phyloP scores from a whole-genome alignment of 768 basidiomycete genomes.

The Coprinopsis strossmayeri region DNA sequence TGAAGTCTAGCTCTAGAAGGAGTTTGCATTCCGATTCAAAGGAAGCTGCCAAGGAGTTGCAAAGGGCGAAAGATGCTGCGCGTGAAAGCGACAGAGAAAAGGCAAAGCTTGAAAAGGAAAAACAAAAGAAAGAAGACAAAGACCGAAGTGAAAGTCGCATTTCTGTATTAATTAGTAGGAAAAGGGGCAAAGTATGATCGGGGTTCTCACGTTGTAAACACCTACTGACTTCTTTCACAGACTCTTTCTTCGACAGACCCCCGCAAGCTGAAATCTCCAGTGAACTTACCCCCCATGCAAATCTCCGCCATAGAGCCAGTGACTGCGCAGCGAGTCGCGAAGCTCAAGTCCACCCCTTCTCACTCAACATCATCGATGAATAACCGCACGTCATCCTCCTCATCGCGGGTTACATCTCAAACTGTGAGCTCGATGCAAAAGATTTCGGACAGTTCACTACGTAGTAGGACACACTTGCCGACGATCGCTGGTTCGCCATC shows the following conservation, averaged over 20 bases:
- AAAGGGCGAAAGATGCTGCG: conserved; percentile 31
- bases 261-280: conserved; percentile 62
- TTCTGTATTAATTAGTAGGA: conserved; percentile 81
- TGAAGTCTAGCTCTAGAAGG: conserved; percentile 81
- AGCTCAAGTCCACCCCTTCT: conserved; percentile 51
- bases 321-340: conserved; percentile 82
- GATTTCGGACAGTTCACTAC: conserved; percentile 76
- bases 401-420: conserved; percentile 69
- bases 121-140: conserved; percentile 72
- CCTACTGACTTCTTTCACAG: conserved; percentile 31
- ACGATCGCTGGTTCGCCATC: conserved; percentile 95
- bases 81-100: conserved; percentile 48
- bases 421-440: conserved; percentile 86
- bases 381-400: conserved; percentile 36
- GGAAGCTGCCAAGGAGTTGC: conserved; percentile 42
- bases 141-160: conserved; percentile 88
- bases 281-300: conserved; percentile 85
- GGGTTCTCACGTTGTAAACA: conserved; percentile 1
- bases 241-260: conserved; percentile 80
- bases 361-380: conserved; percentile 34
- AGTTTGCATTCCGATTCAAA: conserved; percentile 69
- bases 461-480: conserved; percentile 69
- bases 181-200: conserved; percentile 76
- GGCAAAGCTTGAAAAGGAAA: conserved; percentile 39
- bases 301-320: conserved; percentile 76